Evolutionary conservation across 2,329 filamentous ascomycete genomes (phyloP).

Genomic region (Trichoderma lentiforme): DNA sequence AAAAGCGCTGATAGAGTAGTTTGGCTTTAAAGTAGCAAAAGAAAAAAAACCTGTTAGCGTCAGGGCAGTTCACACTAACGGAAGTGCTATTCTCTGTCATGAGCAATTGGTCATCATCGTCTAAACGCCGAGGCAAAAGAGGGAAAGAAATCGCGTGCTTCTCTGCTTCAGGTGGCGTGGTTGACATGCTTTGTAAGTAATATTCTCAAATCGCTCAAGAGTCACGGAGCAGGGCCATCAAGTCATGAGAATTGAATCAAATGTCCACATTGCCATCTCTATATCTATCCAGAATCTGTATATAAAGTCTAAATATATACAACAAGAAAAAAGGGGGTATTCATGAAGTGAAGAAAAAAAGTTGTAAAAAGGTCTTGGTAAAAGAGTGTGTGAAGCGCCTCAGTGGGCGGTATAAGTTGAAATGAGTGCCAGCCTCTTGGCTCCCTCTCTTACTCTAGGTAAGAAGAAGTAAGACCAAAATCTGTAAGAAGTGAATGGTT

Average conservation of each 20-base stretch:
- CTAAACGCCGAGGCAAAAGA: neutral
- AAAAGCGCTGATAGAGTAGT: neutral
- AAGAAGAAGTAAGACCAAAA: slow-evolving; percentile 18
- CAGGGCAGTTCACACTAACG: neutral
- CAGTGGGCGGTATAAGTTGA: slow-evolving; percentile 16
- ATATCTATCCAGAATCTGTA: slow-evolving; percentile 11
- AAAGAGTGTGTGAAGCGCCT: slow-evolving; percentile 28
- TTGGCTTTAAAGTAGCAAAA: neutral
- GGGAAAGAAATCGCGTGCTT: neutral
- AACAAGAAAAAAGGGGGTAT: slow-evolving; percentile 24
- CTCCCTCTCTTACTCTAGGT: slow-evolving; percentile 11
- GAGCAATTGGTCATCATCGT: neutral
- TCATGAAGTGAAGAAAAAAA: slow-evolving; percentile 8
- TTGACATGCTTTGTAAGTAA: neutral
- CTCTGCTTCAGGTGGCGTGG: neutral
- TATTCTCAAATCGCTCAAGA: neutral
- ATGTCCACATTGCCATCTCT: neutral
- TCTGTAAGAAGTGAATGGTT: slow-evolving; percentile 24
- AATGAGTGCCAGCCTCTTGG: slow-evolving; percentile 32
- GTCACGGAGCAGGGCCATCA: too few species aligned
- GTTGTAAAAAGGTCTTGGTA: neutral
- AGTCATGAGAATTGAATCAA: neutral
- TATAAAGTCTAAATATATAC: slow-evolving; percentile 27
- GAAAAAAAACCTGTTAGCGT: neutral
- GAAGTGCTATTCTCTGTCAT: neutral